Percentiles rank a stretch among this genome's conserved stretches.
These are phyloP conservation scores for Carex cristatella DNA, from an alignment of 176 grass and related monocot species.

Conservation along the genomic window DNA sequence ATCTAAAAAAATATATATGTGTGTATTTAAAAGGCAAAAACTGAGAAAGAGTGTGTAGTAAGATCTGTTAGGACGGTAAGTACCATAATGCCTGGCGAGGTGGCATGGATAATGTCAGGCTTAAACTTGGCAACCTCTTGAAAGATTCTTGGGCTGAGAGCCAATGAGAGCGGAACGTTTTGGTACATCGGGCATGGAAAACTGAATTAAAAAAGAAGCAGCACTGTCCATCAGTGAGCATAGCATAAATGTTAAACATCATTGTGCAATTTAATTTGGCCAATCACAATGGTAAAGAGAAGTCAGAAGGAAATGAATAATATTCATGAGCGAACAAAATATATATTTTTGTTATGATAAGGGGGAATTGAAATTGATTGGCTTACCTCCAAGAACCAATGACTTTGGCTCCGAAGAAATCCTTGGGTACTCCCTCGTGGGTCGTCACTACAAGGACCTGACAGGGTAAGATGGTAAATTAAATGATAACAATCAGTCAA, in stretches of 20 bases:
- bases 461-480: neutral
- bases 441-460: conserved; percentile 95
- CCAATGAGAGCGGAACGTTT: conserved; percentile 83
- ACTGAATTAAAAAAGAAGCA: conserved; percentile 30
- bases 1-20: conserved; percentile 28
- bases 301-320: neutral
- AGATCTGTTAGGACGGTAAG: neutral
- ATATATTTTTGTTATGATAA: neutral
- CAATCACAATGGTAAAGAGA: neutral
- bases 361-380: neutral
- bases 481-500: neutral
- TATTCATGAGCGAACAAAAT: neutral
- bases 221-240: neutral
- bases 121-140: conserved; percentile 81
- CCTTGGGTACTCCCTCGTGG: conserved; percentile 82
- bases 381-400: conserved; percentile 93
- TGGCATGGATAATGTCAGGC: conserved; percentile 89
- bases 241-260: neutral
- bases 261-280: neutral
- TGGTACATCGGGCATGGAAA: conserved; percentile 94
- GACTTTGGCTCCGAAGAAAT: conserved; percentile 92
- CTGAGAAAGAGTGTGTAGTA: neutral
- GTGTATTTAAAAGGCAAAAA: neutral
- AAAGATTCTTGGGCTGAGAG: conserved; percentile 91
- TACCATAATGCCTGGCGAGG: conserved; percentile 97